These are phyloP conservation scores for Phytophthora multivora DNA, from an alignment of 352 stramenopile genomes.

Conservation along the genomic window DNA sequence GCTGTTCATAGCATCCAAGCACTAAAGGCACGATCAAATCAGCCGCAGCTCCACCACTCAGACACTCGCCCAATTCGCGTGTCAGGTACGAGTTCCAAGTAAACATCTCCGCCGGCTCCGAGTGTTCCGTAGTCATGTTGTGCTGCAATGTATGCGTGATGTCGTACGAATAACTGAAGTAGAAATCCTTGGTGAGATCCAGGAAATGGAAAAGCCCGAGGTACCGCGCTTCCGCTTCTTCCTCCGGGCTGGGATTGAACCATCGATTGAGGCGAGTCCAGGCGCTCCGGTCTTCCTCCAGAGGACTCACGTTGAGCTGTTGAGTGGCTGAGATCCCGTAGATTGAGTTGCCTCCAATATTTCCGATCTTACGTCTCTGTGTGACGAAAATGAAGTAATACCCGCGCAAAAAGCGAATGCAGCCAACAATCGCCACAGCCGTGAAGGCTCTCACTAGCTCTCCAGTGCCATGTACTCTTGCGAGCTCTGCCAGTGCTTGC, in stretches of 20 bases:
- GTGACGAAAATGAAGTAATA: conserved; percentile 99
- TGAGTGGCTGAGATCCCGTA: conserved; percentile 97
- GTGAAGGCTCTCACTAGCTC: conserved; percentile 78
- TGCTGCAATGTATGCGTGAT: conserved; percentile 97
- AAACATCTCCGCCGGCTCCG: conserved; percentile 93
- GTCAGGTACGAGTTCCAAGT: conserved; percentile 98
- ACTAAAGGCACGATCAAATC: conserved; percentile 91
- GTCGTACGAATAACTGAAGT: conserved; percentile 99
- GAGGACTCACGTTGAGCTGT: conserved; percentile 83
- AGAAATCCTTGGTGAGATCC: conserved; percentile 99
- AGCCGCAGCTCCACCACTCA: conserved; percentile 84
- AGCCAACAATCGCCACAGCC: conserved; percentile 97
- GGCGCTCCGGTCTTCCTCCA: conserved; percentile 51
- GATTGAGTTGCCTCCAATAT: conserved; percentile 96
- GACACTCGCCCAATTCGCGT: conserved; percentile 87
- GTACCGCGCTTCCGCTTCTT: conserved; percentile 91
- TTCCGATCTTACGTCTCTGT: conserved; percentile 95
- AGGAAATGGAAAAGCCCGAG: conserved; percentile 98
- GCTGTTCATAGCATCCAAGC: conserved; percentile 96
- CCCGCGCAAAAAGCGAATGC: conserved; percentile 97
- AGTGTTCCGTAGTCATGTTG: conserved; percentile 93
- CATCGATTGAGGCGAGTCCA: conserved; percentile 83
- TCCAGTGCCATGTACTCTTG: conserved; percentile 37
- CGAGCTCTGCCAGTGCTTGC: conserved; percentile 64
- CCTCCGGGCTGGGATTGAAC: conserved; percentile 83